phyloP scores from a whole-genome alignment of 106 monocot genomes.

The Posidonia australis region DNA sequence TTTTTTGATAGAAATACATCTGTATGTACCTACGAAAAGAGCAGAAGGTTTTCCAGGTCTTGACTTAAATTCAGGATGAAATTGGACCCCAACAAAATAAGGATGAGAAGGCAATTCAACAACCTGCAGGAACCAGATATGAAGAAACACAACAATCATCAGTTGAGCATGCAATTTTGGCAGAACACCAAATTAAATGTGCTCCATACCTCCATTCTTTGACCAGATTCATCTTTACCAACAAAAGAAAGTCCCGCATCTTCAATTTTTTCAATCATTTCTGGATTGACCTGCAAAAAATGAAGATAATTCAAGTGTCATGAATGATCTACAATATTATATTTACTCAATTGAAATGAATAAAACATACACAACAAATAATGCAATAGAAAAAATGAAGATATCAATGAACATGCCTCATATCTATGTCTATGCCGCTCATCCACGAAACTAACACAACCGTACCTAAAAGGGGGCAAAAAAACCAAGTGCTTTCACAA shows the following conservation, averaged over 20 bases:
- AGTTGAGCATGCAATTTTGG: not conserved
- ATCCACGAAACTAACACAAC: slow-evolving; percentile 50
- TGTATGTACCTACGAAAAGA: slow-evolving; percentile 52
- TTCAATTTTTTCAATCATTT: slow-evolving; percentile 65
- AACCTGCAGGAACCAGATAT: slow-evolving; percentile 43
- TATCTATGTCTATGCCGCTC: slow-evolving; percentile 93
- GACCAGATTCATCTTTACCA: slow-evolving; percentile 82
- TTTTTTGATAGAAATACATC: not conserved
- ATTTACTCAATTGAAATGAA: too few relatives aligned
- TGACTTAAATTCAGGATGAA: slow-evolving; percentile 97
- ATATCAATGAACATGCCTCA: slow-evolving; percentile 39
- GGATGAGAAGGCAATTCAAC: slow-evolving; percentile 79
- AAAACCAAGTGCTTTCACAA: not conserved
- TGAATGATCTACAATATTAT: too few relatives aligned
- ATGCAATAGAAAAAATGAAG: not conserved
- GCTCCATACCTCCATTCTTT: slow-evolving; percentile 70
- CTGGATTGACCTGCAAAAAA: slow-evolving; percentile 75
- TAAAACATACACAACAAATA: not conserved
- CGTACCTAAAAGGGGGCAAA: slow-evolving; percentile 48
- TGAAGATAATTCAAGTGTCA: not conserved
- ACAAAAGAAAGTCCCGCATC: slow-evolving; percentile 78
- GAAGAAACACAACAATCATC: not conserved
- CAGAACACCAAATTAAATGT: not conserved
- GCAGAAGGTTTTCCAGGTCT: slow-evolving; percentile 86
- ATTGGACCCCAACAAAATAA: slow-evolving; percentile 85